These are phyloP conservation scores for Cicer pinnatifidum DNA, from an alignment of 306 rosid genomes.

Conservation along the genomic window DNA sequence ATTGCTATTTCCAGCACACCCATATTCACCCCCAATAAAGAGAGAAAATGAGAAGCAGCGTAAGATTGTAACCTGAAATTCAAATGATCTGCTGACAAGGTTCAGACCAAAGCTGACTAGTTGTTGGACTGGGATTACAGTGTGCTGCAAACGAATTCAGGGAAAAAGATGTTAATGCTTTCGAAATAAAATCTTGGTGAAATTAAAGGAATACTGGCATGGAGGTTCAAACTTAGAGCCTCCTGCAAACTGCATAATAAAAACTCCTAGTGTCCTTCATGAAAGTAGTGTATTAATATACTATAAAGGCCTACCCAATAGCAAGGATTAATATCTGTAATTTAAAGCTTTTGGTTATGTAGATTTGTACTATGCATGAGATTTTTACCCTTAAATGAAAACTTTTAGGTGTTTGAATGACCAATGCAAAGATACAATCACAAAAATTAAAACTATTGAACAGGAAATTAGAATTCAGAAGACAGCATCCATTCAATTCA, in stretches of 20 bases:
- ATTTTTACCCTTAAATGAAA: too few relatives aligned
- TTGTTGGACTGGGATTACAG: slow-evolving; percentile 90
- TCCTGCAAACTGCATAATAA: not conserved
- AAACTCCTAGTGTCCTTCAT: slow-evolving; percentile 29
- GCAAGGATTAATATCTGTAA: slow-evolving; percentile 10
- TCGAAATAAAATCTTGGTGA: slow-evolving; percentile 9
- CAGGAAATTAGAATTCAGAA: too few relatives aligned
- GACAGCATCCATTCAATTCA: too few relatives aligned
- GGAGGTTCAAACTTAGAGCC: slow-evolving; percentile 14
- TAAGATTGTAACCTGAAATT: slow-evolving; percentile 72
- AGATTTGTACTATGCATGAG: not conserved
- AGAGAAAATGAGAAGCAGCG: slow-evolving; percentile 26
- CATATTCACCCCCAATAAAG: slow-evolving; percentile 10
- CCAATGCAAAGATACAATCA: too few relatives aligned
- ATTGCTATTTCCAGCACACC: not conserved
- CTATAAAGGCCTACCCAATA: slow-evolving; percentile 7
- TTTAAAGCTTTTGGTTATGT: not conserved
- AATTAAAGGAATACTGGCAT: not conserved
- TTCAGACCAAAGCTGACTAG: slow-evolving; percentile 86
- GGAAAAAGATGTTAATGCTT: slow-evolving; percentile 33
- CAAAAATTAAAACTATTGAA: too few relatives aligned
- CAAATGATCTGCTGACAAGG: slow-evolving; percentile 90
- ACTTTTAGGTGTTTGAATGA: too few relatives aligned
- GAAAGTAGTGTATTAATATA: slow-evolving; percentile 1
- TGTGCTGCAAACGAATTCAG: slow-evolving; percentile 68